Evolutionary conservation across 495 filamentous ascomycete species (phyloP), one percentile per base, ranked within the genome.

Genomic region (Neurospora sp.): DNA sequence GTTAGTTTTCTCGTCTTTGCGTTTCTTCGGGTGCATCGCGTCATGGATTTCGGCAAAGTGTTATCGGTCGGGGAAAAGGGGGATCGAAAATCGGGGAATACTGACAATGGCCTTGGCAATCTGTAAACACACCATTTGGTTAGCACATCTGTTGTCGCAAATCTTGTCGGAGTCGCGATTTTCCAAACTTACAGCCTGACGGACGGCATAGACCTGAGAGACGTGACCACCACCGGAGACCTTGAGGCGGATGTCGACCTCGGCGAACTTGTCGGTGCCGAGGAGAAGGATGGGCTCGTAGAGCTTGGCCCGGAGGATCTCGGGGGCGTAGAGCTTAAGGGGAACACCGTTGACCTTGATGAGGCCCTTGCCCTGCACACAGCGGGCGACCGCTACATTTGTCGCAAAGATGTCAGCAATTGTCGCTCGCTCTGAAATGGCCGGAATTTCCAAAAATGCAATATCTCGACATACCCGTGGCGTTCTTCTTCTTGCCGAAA

Each of bases 291-390:
- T 86, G 78, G 96, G 96, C 87, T 99, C 96, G 91, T 98, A 99
- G 76, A 82, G 79, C 90, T 98, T 99, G 89, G 97, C 97, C 83
- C 96, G 92, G 81, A 99, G 92, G 85, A 97, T 91, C 87, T 97
- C 93, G 77, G 96, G 93, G 87, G 97, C 91, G 78, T 97, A 92
- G 79, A 98, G 93, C 78, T 88, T 88, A 81, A 99, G 89, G 77
- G 96, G 96, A 85, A 93, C 92, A 85, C 96, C 96, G 89, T 99
- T 99, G 83, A 98, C 96, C 89, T 94, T 97, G 86, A 99, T 88
- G 79, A 99, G 92, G 84, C 96, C 96, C 77, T 81, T 80, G 77
- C 81, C 81, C 72, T 76, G 71, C 77, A 78, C 77, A 73, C 74
- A 76, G 75, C 80, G 79, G 69, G 81, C 81, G 73, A 82, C 81